Evolutionary conservation across 2,329 filamentous ascomycete genomes (phyloP), one percentile per base, ranked within the genome.

Genomic region (Aspergillus felis): DNA sequence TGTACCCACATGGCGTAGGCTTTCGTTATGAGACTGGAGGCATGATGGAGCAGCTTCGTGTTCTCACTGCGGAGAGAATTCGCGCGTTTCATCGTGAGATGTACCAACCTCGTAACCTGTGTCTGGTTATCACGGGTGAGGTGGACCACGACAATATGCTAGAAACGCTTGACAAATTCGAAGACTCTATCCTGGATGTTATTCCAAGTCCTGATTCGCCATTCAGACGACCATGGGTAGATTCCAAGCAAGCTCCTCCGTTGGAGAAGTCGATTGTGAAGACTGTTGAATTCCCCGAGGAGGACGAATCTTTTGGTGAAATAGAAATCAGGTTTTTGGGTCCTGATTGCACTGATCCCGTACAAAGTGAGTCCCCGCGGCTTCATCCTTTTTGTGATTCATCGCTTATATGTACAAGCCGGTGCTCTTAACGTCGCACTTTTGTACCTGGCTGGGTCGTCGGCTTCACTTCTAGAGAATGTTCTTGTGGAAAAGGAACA

Each of bases 21-120:
- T 99, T 97, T 71, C 87, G 93, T 57, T 97, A 97, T 66, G 94
- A 99, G 76, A 99, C 94, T n/a, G 94, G 94, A 12, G 94, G 94
- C 14, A 91, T 97, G 88, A 95, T 95, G 79, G 91, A 96, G 66
- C 89, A 92, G 35, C 81, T 99, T 51, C 87, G 94, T 46, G 86
- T 92, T 3, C 79, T 99, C 50, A 94, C 91, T 0, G 87, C 92
- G 1, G 89, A 97, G 53, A 87, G 92, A 42, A 99, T 99, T 64
- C 87, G 94, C n/a, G 86, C 88, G 57, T 99, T 97, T 68, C 94
- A 99, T 74, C 87, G 87, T 61, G 90, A 92, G 62, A 97, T 99
- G 93, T 99, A 99, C 70, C 93, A 97, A 72, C 94, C 94, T 3
- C 93, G 92, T 71, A 99, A 99, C 68, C 79, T 99, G 58, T 95